Evolutionary conservation across 331 rosid genomes (phyloP), one percentile per base, ranked within the genome.

Genomic region (Pyracantha coccinea): DNA sequence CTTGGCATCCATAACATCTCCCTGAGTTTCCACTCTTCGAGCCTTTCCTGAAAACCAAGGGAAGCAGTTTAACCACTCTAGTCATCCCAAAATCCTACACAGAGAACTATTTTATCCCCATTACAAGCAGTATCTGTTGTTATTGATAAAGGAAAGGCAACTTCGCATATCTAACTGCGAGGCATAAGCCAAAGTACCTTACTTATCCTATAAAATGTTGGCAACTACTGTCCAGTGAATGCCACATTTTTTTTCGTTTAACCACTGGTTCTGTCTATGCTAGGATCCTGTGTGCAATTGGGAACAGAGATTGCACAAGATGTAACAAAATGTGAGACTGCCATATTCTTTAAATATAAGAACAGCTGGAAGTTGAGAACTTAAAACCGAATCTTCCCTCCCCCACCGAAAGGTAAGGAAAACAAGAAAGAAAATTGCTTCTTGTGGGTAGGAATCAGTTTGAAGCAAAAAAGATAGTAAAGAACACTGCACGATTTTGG

Each of bases 1-100:
- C 94, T 59, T 85, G 92, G 73, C 94, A 91, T 55, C 93, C 93
- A 78, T 52, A 81, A 75, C 94, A 91, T 82, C 76, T 82, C 41
- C 90, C 89, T 59, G 92, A 60, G 35, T 69, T 61, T 62, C 97
- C 97, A 73, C 89, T 88, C 83, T 87, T 89, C 13, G 92, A 84
- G 62, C 94, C 97, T 79, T 91, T 91, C 85, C 97, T 89, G 89
- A 57, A 74, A 80, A 54, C 73, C 17, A 52, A 68, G 58, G 50
- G 57, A 44, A 15, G 64, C 54, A 84, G 59, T 25, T 81, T 57
- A 74, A 73, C 38, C 50, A 5, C 50, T 12, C n/a, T 27, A 20
- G 35, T 52, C 9, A 25, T n/a, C 29, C 24, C 31, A 24, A 19
- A 25, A 8, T 62, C 73, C 66, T 61, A 44, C 60, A n/a, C 15